phyloP scores from a whole-genome alignment of 2,329 filamentous ascomycete species.

The Cordyceps cicadae region DNA sequence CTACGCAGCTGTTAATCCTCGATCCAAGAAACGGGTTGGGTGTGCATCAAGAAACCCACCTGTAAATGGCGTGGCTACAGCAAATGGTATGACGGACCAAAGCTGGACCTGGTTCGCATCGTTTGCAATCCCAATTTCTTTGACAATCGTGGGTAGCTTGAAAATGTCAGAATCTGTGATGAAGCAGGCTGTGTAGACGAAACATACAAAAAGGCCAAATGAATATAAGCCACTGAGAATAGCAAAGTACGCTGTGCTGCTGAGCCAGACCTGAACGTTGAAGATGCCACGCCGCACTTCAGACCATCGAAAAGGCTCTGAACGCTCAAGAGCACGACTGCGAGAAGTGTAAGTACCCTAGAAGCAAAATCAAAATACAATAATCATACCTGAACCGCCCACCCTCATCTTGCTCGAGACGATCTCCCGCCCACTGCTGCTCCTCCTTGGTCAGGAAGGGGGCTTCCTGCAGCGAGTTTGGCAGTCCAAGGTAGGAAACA shows the following conservation, averaged over 20 bases:
- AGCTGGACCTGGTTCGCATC: conserved; percentile 51
- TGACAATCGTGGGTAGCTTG: conserved; percentile 56
- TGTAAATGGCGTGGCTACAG: conserved; percentile 48
- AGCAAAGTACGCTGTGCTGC: conserved; percentile 52
- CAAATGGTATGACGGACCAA: conserved; percentile 57
- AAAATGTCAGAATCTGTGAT: neutral
- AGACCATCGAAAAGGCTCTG: conserved; percentile 49
- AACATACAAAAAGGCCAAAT: conserved; percentile 53
- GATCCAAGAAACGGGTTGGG: too few relatives aligned
- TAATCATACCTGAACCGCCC: conserved; percentile 25
- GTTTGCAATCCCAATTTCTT: conserved; percentile 43
- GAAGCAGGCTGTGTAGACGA: neutral
- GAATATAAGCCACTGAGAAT: conserved; percentile 52
- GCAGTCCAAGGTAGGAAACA: conserved; percentile 44
- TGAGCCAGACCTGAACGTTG: conserved; percentile 55
- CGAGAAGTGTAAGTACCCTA: neutral
- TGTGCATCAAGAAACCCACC: conserved; percentile 25
- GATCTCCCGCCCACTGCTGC: conserved; percentile 37
- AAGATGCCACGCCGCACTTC: conserved; percentile 55
- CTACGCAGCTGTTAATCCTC: conserved; percentile 15
- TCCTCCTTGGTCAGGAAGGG: conserved; percentile 46
- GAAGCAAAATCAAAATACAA: too few relatives aligned
- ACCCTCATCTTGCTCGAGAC: conserved; percentile 32
- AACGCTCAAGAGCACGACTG: conserved; percentile 20
- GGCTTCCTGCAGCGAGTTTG: conserved; percentile 46